These are phyloP conservation scores for Stevia rebaudiana DNA, from an alignment of 140 eudicot species.

Conservation along the genomic window DNA sequence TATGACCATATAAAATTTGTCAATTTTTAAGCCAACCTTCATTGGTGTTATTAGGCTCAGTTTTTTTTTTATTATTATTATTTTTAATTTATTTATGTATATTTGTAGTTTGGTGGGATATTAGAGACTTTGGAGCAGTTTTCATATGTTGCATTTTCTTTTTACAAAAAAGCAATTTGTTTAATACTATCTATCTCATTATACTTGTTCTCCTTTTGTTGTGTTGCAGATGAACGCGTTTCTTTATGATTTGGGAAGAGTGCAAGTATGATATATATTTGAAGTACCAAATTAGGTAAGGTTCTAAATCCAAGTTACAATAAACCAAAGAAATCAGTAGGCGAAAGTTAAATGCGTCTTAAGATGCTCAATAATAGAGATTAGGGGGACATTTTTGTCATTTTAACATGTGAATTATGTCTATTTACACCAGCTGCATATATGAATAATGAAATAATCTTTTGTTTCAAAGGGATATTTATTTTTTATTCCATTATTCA, in stretches of 20 bases:
- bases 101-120: not conserved
- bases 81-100: not conserved
- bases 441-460: too few species aligned
- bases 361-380: not conserved
- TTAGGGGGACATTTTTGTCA: not conserved
- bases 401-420: not conserved
- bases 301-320: not conserved
- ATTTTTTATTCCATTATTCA: not conserved
- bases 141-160: constrained; percentile 6
- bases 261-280: not conserved
- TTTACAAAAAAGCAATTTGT: not conserved
- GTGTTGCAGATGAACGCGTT: constrained; percentile 23
- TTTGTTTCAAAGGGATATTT: not conserved
- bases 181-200: not conserved
- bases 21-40: not conserved
- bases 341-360: constrained; percentile 4
- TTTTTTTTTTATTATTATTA: too few species aligned
- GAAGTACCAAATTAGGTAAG: constrained; percentile 19
- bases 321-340: constrained; percentile 11
- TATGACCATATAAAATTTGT: not conserved
- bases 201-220: constrained; percentile 6
- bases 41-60: not conserved
- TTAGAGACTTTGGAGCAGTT: constrained; percentile 5
- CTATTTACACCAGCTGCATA: not conserved
- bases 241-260: constrained; percentile 20